Evolutionary conservation across 176 grass and related monocot genomes (phyloP), one percentile per base, ranked within the genome.

Genomic region (Elaeis guineensis): DNA sequence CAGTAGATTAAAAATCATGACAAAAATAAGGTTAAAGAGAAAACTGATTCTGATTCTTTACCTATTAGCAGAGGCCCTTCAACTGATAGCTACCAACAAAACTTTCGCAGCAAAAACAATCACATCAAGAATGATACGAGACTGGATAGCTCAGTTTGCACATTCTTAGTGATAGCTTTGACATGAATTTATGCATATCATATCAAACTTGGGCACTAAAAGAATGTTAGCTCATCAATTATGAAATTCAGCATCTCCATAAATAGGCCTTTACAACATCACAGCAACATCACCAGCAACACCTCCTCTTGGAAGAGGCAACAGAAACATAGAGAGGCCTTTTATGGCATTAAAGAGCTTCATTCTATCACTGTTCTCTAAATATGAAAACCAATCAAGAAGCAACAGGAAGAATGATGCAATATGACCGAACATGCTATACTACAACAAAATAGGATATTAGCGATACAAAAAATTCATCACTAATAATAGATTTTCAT

Each of bases 271-370:
- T 28, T 88, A 91, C 62, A 89, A 87, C 87, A 91, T 85, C 35
- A 83, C 84, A 78, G 93, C 84, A 54, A 88, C 76, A 73, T 84
- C 93, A 6, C 93, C 93, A 51, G 81, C 93, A 23, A 23, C 23
- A 23, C n/a, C n/a, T 24, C 23, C 23, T 56, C 0, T 23, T 71
- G n/a, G 44, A 79, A 16, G 64, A 58, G 1, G 44, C 17, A 35
- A 50, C 71, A 29, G 72, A 63, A 73, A 17, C 63, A 72, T 23
- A 26, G 64, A 0, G 3, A 85, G 55, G 16, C 55, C 63, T 59
- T 79, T 82, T 62, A 77, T 55, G 16, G 69, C n/a, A 29, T 53
- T 54, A 48, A 17, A 66, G 25, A 85, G 30, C 56, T 50, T 79
- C 87, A 90, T 90, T 44, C 32, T 79, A 74, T 44, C 2, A 44